Evolutionary conservation across 371 early-diverging fungal genomes (phyloP).

Genomic region (Mucor lusitanicus): DNA sequence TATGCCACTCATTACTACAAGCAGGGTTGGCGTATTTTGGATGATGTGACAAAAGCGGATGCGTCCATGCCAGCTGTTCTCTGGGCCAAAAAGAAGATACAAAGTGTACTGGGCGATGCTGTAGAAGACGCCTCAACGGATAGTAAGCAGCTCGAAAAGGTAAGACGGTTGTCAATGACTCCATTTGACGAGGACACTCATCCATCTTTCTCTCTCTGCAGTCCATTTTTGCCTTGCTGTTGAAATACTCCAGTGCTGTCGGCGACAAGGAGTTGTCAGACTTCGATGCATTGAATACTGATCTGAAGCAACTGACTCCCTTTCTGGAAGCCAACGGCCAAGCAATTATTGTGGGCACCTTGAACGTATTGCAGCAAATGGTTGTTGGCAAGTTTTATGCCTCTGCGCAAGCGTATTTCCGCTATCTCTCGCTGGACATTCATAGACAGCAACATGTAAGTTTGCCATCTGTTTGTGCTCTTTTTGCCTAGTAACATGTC

Average conservation of each 20-base stretch:
- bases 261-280: background rate
- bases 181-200: background rate
- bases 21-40: conserved; percentile 63
- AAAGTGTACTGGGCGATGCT: background rate
- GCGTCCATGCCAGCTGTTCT: conserved; percentile 21
- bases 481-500: background rate
- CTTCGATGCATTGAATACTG: background rate
- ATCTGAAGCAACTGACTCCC: conserved; percentile 17
- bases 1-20: conserved; percentile 65
- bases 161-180: background rate
- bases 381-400: conserved; percentile 28
- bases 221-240: conserved; percentile 11
- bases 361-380: conserved; percentile 26
- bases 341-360: conserved; percentile 5
- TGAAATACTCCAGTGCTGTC: conserved; percentile 17
- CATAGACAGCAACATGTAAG: conserved; percentile 20
- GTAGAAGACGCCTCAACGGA: background rate
- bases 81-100: conserved; percentile 29
- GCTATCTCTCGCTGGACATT: conserved; percentile 34
- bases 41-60: conserved; percentile 39
- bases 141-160: conserved; percentile 20
- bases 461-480: background rate
- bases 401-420: conserved; percentile 38
- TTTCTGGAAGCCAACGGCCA: conserved; percentile 6
- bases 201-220: background rate